Evolutionary conservation across 345 rosid species (phyloP).

Genomic region (Diplotaxis tenuifolia): DNA sequence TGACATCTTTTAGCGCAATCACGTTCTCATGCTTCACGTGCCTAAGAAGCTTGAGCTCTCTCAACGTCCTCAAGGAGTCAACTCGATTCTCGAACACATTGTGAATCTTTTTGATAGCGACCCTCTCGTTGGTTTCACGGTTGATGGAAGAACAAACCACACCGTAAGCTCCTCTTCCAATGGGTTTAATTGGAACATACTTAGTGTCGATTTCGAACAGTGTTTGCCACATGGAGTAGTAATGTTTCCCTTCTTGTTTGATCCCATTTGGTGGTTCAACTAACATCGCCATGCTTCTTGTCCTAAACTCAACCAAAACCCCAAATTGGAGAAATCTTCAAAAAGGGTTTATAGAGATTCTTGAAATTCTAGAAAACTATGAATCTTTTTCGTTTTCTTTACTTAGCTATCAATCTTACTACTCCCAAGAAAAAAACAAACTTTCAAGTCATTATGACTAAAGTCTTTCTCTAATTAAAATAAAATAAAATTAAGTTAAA

Average conservation of each 20-base stretch:
- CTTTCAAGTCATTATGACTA: constrained; percentile 28
- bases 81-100: constrained; percentile 75
- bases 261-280: constrained; percentile 86
- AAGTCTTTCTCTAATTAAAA: background rate
- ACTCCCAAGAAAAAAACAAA: constrained; percentile 17
- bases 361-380: constrained; percentile 5
- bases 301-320: constrained; percentile 3
- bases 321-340: background rate
- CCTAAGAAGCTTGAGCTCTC: constrained; percentile 78
- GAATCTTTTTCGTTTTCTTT: constrained; percentile 16
- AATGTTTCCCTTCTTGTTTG: constrained; percentile 63
- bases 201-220: constrained; percentile 83
- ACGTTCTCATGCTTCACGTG: constrained; percentile 80
- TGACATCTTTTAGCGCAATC: constrained; percentile 77
- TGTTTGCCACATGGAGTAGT: constrained; percentile 76
- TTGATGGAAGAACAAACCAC: constrained; percentile 81
- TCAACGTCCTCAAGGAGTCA: constrained; percentile 62
- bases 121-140: constrained; percentile 72
- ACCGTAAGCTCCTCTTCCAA: constrained; percentile 88
- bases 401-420: constrained; percentile 40
- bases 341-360: constrained; percentile 20
- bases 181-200: constrained; percentile 83
- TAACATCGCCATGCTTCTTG: constrained; percentile 63
- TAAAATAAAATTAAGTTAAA: background rate
- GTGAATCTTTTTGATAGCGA: constrained; percentile 82